Base-by-base conservation (phyloP, 108 stramenopile species). In the Poteriospumella lacustris region DNA sequence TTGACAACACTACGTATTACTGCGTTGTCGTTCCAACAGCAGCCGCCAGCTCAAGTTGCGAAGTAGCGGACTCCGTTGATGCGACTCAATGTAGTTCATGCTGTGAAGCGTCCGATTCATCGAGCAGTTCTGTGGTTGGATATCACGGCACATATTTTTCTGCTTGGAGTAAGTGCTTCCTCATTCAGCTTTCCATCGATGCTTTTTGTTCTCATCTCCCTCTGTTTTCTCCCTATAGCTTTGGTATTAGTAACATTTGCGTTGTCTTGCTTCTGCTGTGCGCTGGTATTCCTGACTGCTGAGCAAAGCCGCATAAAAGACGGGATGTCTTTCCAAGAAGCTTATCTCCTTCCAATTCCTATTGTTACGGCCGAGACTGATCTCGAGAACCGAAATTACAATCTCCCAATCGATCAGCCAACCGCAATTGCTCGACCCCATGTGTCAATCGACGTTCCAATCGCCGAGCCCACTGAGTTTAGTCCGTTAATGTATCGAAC, bases 161-260 rank as follows among this genome's bases (percentile, higher is more conserved):
- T 56, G n/a, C n/a, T n/a, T 56, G 52, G 52, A 56, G 52, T 56
- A 56, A 56, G 52, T 56, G 15, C 52, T n/a, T n/a, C n/a, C n/a
- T n/a, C n/a, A n/a, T n/a, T n/a, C 15, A 56, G 52, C 19, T 24
- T 15, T 56, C 52, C 24, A 56, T 19, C 15, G 52, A 56, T 19
- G 15, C 24, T 56, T 56, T 56, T 56, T 56, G 24, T 24, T 56
- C 24, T 19, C 52, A 19, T 56, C 52, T 24, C 24, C 52, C 24
- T 56, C 24, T 56, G 24, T 19, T 56, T 19, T 56, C 24, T 56
- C 24, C 15, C 24, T 56, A 56, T 56, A 56, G 52, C 52, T 56
- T 56, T 56, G 24, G 24, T 56, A 56, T 56, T 56, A 19, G 15
- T 56, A 24, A 24, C 24, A 24, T 56, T 56, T 56, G 52, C 52